Conservation (phyloP, 148 eudicot species). For the Simmondsia chinensis region DNA sequence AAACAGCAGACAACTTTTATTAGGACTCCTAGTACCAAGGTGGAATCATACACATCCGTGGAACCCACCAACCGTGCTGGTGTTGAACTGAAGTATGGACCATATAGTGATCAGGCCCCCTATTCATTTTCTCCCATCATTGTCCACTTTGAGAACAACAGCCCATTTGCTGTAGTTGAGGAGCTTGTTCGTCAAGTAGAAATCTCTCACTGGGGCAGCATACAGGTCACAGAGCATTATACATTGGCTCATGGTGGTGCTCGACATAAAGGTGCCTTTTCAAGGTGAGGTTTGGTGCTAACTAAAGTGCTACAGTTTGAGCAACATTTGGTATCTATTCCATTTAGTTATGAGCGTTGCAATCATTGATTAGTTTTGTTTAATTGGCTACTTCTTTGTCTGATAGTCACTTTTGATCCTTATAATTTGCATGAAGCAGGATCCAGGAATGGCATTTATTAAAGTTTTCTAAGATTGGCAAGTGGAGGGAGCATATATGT, state of each 20-base stretch:
- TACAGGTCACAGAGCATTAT: constrained; percentile 79
- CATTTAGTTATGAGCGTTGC: no score
- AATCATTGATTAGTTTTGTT: no score
- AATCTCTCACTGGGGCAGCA: constrained; percentile 94
- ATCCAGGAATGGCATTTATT: no score
- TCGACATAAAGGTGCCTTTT: constrained; percentile 84
- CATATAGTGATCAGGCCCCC: constrained; percentile 54
- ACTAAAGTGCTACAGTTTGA: no score
- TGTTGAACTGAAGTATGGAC: constrained; percentile 79
- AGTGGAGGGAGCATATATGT: no score
- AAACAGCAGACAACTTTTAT: constrained; percentile 62
- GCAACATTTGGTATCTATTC: no score
- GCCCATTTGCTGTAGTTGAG: constrained; percentile 92
- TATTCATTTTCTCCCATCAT: constrained; percentile 67
- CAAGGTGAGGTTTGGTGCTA: constrained; percentile 63
- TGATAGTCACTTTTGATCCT: no score
- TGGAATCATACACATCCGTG: constrained; percentile 77
- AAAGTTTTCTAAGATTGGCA: no score
- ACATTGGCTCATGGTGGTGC: constrained; percentile 87
- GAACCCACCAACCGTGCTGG: constrained; percentile 67
- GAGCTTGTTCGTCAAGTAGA: constrained; percentile 93
- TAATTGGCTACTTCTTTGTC: no score
- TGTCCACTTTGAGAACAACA: constrained; percentile 85
- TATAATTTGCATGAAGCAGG: no score
- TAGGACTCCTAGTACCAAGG: constrained; percentile 64